Evolutionary conservation across 2,329 filamentous ascomycete species (phyloP).

Genomic region (Fusarium neocosmosporiellum): DNA sequence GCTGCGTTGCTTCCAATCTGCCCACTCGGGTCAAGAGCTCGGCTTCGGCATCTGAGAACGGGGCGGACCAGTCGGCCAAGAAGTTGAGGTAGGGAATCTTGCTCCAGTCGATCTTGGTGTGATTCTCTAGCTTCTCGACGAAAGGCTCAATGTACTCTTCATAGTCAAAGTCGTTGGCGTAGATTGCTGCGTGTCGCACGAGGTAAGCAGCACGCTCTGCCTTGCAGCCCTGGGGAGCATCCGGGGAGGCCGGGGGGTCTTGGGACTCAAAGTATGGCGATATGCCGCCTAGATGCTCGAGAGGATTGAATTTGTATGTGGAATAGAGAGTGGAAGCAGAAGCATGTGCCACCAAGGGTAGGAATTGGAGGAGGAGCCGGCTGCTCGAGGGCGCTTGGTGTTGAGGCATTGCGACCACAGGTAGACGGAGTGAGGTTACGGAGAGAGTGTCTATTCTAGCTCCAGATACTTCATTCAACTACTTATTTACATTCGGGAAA

Average conservation of each 20-base stretch:
- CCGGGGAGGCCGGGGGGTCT: conserved; percentile 52
- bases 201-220: conserved; percentile 65
- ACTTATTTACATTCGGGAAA: conserved; percentile 4
- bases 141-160: conserved; percentile 68
- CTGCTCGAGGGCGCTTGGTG: background rate
- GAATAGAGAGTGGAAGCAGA: conserved; percentile 52
- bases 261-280: conserved; percentile 68
- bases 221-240: conserved; percentile 61
- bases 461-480: background rate
- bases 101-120: conserved; percentile 65
- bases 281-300: conserved; percentile 66
- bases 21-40: conserved; percentile 72
- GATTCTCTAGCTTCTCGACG: conserved; percentile 68
- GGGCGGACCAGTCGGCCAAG: conserved; percentile 65
- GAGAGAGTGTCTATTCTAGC: background rate
- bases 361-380: conserved; percentile 14
- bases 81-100: conserved; percentile 67
- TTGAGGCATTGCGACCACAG: conserved; percentile 15
- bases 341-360: conserved; percentile 15
- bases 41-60: conserved; percentile 65
- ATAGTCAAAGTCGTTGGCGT: conserved; percentile 69
- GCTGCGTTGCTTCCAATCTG: conserved; percentile 67
- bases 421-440: background rate
- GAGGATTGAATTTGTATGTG: conserved; percentile 62
- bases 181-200: conserved; percentile 69